Base-by-base conservation (phyloP, 345 rosid genomes). In the Kernera saxatilis region DNA sequence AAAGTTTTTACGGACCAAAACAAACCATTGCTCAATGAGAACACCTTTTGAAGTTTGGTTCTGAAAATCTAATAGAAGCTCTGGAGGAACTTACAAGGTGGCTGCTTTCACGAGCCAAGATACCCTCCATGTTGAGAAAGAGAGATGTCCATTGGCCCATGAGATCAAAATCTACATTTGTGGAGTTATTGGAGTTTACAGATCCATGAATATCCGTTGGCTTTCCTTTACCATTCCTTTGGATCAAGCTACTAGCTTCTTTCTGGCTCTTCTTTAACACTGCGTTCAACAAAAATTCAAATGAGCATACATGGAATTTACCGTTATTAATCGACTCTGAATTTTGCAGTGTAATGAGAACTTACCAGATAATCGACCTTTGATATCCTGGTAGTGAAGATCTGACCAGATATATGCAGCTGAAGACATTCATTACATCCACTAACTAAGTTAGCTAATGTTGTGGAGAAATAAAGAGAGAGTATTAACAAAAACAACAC, bases 321-420 rank as follows among this genome's bases (percentile, higher is more conserved):
- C 72, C 25, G 6, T 11, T 21, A 37, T 6, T n/a, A 35, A 19
- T 19, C 26, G 8, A 52, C 41, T 35, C 33, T 9, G 14, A 49
- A 5, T 22, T 37, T 40, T 37, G 68, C 13, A 29, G 5, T 26
- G 27, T 56, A 37, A n/a, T 39, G 14, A 58, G 58, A 50, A 78
- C 36, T 79, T 79, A 91, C 97, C 95, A 40, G 87, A 59, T 74
- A 89, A 74, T 76, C 95, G 87, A 67, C 96, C 95, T 75, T 86
- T 91, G 67, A 89, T 81, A 72, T 94, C 97, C 82, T 91, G 96
- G 69, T 85, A 91, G 76, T 94, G 92, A 50, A 94, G 95, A 82
- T 94, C 99, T 12, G 97, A 83, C 97, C 92, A 94, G 55, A 94
- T 91, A 78, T 84, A 84, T 41, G 95, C 88, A 82, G 95, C 99